These are phyloP conservation scores for Mycosarcoma mackinlayi DNA, from an alignment of 1,284 basidiomycete genomes.

Conservation along the genomic window DNA sequence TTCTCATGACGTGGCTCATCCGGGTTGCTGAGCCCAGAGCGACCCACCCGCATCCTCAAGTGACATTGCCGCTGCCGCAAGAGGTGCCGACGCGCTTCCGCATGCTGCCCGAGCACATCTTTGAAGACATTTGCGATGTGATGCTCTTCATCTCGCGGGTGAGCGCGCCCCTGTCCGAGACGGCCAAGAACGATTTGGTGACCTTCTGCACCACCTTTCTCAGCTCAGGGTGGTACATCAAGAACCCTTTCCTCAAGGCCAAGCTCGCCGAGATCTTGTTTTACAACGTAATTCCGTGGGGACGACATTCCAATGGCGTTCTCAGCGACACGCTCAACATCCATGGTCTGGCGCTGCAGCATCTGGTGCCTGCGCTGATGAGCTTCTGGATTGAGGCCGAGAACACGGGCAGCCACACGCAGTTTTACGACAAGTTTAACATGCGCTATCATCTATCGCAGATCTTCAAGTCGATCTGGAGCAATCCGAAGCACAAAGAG, in stretches of 20 bases:
- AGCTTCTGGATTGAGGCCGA: slow-evolving; percentile 98
- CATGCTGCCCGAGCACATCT: slow-evolving; percentile 90
- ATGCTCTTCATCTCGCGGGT: slow-evolving; percentile 81
- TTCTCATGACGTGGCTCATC: slow-evolving; percentile 94
- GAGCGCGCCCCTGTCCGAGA: slow-evolving; percentile 85
- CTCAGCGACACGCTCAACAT: slow-evolving; percentile 84
- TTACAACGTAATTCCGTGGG: slow-evolving; percentile 82
- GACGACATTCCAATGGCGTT: slow-evolving; percentile 80
- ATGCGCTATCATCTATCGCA: slow-evolving; percentile 72
- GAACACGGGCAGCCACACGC: slow-evolving; percentile 93
- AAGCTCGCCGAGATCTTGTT: slow-evolving; percentile 95
- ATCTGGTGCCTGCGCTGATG: slow-evolving; percentile 91
- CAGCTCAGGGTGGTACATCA: slow-evolving; percentile 94
- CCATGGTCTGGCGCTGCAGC: slow-evolving; percentile 83
- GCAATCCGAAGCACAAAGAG: slow-evolving; percentile 62
- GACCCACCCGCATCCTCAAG: slow-evolving; percentile 74
- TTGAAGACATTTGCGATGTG: slow-evolving; percentile 92
- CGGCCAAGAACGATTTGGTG: slow-evolving; percentile 80
- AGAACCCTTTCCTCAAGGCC: slow-evolving; percentile 98
- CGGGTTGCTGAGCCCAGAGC: slow-evolving; percentile 88
- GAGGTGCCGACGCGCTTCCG: slow-evolving; percentile 87
- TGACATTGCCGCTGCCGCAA: slow-evolving; percentile 76
- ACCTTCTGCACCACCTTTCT: slow-evolving; percentile 91
- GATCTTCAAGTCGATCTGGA: slow-evolving; percentile 65
- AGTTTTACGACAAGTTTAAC: slow-evolving; percentile 97